Evolutionary conservation across 73 alveolate genomes (phyloP).

Genomic region (Paramecium sexaurelia): DNA sequence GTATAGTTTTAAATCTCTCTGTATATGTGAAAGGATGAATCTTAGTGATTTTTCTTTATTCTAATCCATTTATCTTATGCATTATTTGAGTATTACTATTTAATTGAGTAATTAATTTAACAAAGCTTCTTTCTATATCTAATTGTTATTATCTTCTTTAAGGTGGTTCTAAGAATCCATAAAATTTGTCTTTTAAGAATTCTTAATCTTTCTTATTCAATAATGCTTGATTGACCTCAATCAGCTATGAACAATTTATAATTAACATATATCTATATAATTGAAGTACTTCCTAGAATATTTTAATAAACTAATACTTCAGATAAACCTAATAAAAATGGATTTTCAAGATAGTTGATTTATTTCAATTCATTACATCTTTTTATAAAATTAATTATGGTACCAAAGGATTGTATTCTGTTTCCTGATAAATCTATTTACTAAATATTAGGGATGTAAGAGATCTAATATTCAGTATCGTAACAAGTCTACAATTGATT

Average conservation of each 20-base stretch:
- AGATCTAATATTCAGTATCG: neutral
- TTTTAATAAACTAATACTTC: neutral
- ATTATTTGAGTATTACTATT: neutral
- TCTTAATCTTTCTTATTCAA: neutral
- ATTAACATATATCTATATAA: neutral
- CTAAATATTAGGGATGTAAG: neutral
- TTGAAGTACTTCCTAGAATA: neutral
- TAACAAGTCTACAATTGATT: neutral
- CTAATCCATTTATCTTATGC: neutral
- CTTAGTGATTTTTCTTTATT: neutral
- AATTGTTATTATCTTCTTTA: neutral
- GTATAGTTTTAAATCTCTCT: neutral
- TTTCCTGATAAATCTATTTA: neutral
- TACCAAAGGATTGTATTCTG: neutral
- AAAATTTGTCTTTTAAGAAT: neutral
- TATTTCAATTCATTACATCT: neutral
- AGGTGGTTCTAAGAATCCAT: neutral
- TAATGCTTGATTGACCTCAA: neutral
- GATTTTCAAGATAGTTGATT: conserved; percentile 1
- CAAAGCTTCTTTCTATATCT: neutral
- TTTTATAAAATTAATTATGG: neutral
- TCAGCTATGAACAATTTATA: neutral
- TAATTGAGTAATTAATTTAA: neutral
- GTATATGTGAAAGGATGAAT: conserved; percentile 35
- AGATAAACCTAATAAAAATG: neutral